Conservation (phyloP, 176 grass and related monocot genomes). For the Hordeum vulgare region DNA sequence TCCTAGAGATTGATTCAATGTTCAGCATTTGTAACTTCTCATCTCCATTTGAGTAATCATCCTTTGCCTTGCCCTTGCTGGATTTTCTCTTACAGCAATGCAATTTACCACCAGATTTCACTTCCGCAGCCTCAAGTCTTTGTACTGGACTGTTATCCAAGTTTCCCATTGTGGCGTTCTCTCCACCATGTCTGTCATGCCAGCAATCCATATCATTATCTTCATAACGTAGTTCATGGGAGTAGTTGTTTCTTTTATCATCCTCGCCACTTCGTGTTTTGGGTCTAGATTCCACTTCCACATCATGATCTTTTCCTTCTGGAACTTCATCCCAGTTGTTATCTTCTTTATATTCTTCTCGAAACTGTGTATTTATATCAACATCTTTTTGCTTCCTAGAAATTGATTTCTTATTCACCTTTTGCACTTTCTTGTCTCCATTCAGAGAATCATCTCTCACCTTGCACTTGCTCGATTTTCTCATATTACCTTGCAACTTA, state of each 20-base stretch:
- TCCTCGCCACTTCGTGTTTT: slow-evolving; percentile 31
- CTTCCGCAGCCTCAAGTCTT: slow-evolving; percentile 30
- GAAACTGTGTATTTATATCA: slow-evolving; percentile 28
- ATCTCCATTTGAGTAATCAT: slow-evolving; percentile 13
- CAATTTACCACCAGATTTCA: slow-evolving; percentile 37
- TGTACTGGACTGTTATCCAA: slow-evolving; percentile 24
- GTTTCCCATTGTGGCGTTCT: slow-evolving; percentile 22
- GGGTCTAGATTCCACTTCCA: slow-evolving; percentile 37
- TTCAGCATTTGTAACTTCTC: slow-evolving; percentile 30
- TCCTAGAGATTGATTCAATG: slow-evolving; percentile 32
- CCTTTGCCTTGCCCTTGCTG: slow-evolving; percentile 26
- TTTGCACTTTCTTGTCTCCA: slow-evolving; percentile 29
- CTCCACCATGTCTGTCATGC: slow-evolving; percentile 30
- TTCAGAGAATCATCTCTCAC: slow-evolving; percentile 9
- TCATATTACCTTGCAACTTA: slow-evolving; percentile 33
- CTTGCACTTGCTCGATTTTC: slow-evolving; percentile 44
- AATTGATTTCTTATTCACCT: slow-evolving; percentile 30
- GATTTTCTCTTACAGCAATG: slow-evolving; percentile 38
- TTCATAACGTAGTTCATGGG: background rate
- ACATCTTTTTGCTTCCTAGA: slow-evolving; percentile 29
- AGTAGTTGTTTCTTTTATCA: slow-evolving; percentile 35
- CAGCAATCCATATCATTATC: slow-evolving; percentile 13
- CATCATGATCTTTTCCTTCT: slow-evolving; percentile 27
- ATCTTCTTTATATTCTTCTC: slow-evolving; percentile 15
- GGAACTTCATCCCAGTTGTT: slow-evolving; percentile 21